phyloP scores from a whole-genome alignment of 2,329 filamentous ascomycete species.

The Colletotrichum trifolii region DNA sequence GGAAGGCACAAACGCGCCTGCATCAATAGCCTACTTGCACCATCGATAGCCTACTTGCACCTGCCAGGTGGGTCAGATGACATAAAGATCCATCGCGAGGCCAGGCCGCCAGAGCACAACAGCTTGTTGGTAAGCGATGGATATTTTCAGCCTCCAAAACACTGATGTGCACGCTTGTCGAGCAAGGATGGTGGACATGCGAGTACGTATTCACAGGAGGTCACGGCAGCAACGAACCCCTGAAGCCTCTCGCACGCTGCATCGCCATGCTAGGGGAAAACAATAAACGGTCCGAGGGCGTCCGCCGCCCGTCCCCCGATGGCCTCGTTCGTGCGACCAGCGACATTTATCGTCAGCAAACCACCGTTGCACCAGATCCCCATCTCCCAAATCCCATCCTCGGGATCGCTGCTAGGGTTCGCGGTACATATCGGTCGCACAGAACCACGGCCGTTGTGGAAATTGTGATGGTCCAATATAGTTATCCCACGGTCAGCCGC shows the following conservation, averaged over 20 bases:
- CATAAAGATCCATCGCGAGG: too few relatives aligned
- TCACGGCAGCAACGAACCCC: not conserved
- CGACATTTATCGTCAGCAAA: conserved; percentile 1
- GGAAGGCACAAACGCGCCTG: not conserved
- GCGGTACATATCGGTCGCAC: not conserved
- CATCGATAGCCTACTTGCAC: not conserved
- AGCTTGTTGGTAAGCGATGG: too few relatives aligned
- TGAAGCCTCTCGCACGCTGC: not conserved
- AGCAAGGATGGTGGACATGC: too few relatives aligned
- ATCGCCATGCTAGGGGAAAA: not conserved
- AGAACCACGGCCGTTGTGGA: too few relatives aligned
- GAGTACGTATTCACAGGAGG: not conserved
- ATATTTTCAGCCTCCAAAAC: too few relatives aligned
- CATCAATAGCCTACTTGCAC: conserved; percentile 1
- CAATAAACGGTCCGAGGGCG: not conserved
- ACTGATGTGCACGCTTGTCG: too few relatives aligned
- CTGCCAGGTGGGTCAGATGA: too few relatives aligned
- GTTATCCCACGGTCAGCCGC: too few relatives aligned
- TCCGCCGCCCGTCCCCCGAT: not conserved
- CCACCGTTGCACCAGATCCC: conserved; percentile 10
- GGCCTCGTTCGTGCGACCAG: conserved; percentile 5
- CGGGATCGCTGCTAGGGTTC: not conserved
- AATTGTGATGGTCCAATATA: too few relatives aligned
- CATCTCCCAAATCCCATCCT: not conserved
- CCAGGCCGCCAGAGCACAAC: too few relatives aligned